Conservation (phyloP, 352 stramenopile species). For the Globisporangium cystogenes region DNA sequence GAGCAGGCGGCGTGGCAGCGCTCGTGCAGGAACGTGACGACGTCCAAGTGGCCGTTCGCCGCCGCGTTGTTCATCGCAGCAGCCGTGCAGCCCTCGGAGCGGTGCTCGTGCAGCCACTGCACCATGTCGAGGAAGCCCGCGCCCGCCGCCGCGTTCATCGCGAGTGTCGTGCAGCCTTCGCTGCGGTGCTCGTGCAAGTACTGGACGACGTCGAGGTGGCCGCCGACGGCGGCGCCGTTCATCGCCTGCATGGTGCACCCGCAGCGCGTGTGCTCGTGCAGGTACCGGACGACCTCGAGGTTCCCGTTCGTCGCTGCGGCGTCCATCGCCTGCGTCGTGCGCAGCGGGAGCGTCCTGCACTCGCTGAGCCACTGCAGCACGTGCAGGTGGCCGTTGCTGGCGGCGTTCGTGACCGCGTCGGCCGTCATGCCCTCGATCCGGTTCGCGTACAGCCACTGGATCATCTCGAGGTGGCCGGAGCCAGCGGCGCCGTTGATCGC, state of each 20-base stretch:
- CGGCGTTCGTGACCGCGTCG: slow-evolving; percentile 29
- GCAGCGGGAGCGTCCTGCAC: slow-evolving; percentile 12
- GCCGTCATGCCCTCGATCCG: slow-evolving; percentile 21
- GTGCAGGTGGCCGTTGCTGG: slow-evolving; percentile 31
- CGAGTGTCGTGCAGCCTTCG: slow-evolving; percentile 13
- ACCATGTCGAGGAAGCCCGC: slow-evolving; percentile 2
- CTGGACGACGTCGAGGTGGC: slow-evolving; percentile 29
- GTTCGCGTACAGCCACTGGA: slow-evolving; percentile 30
- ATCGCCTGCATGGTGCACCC: slow-evolving; percentile 9
- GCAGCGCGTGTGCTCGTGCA: not conserved
- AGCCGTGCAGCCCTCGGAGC: slow-evolving; percentile 2
- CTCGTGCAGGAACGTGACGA: slow-evolving; percentile 4
- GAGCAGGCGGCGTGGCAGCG: slow-evolving; percentile 2
- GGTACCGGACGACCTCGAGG: slow-evolving; percentile 4
- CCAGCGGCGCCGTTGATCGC: slow-evolving; percentile 31
- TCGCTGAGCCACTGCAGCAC: slow-evolving; percentile 15
- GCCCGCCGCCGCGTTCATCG: slow-evolving; percentile 5
- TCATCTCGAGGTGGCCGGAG: slow-evolving; percentile 30
- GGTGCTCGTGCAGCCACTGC: slow-evolving; percentile 4
- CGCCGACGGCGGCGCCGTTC: slow-evolving; percentile 26
- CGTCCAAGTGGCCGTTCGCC: not conserved
- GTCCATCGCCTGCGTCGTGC: slow-evolving; percentile 18
- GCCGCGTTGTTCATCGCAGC: slow-evolving; percentile 8
- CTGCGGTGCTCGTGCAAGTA: slow-evolving; percentile 26
- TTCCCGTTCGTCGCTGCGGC: slow-evolving; percentile 15